These are phyloP conservation scores for Arthrobotrys iridis DNA, from an alignment of 2,329 filamentous ascomycete genomes.

Conservation along the genomic window DNA sequence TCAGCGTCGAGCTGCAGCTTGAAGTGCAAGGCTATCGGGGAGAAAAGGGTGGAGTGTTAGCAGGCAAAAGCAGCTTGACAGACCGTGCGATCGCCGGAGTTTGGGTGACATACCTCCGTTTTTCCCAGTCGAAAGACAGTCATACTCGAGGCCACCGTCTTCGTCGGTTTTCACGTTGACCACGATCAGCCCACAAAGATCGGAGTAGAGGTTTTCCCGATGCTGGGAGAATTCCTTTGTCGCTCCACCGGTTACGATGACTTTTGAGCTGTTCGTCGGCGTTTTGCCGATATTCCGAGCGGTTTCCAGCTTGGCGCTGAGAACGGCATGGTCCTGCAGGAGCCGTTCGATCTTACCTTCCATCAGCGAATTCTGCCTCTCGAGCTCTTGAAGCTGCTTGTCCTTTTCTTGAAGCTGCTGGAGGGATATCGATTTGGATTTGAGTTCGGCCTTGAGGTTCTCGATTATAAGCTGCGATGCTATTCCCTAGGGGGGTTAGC, in stretches of 20 bases:
- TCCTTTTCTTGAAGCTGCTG: conserved; percentile 41
- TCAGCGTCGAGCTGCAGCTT: conserved; percentile 49
- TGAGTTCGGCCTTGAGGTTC: conserved; percentile 37
- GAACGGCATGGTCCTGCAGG: conserved; percentile 44
- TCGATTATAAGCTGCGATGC: conserved; percentile 41
- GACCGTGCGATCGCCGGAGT: background rate
- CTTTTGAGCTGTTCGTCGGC: conserved; percentile 22
- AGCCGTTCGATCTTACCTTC: conserved; percentile 48
- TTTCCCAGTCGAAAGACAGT: conserved; percentile 50
- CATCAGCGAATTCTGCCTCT: conserved; percentile 37
- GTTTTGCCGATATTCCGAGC: conserved; percentile 40
- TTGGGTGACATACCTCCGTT: conserved; percentile 39
- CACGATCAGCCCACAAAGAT: conserved; percentile 50
- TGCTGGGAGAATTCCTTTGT: conserved; percentile 49
- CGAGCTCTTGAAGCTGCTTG: conserved; percentile 23
- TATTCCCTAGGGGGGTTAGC: background rate
- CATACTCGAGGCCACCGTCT: conserved; percentile 51
- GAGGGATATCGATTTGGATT: conserved; percentile 3
- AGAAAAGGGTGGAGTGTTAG: background rate
- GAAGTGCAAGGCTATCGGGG: conserved; percentile 46
- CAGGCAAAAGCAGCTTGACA: background rate
- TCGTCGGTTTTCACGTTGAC: conserved; percentile 47
- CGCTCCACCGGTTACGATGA: background rate
- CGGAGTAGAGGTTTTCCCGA: conserved; percentile 48
- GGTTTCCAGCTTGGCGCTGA: conserved; percentile 48